Base-by-base conservation (phyloP, 176 grass and related monocot genomes). In the Pharus latifolius region DNA sequence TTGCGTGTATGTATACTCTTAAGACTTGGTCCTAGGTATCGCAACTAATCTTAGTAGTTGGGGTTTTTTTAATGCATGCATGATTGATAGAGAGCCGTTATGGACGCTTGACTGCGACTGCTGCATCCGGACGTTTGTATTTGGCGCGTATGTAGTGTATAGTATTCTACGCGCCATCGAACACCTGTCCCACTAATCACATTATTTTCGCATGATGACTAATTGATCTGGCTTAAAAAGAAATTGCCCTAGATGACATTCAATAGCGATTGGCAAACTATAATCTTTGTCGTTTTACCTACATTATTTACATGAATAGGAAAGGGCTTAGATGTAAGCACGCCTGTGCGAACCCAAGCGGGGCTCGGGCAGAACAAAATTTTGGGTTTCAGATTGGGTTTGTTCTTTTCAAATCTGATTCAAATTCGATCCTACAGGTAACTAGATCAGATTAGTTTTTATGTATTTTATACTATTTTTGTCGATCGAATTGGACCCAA, bases 21-120 rank as follows among this genome's bases (percentile, higher is more conserved):
- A 10, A 0, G 34, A 3, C 11, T 6, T n/a, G n/a, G 14, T 49
- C 76, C 13, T 26, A 29, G 23, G 2, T 31, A 22, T 29, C 17
- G 18, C 55, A 38, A 70, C 45, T 52, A 29, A 0, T 26, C 32
- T 14, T 24, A 7, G 74, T 62, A 41, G 63, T 29, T 74, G 69
- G 27, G 18, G 34, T 1, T 60, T 4, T 73, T 32, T 43, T 51
- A 46, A 16, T 38, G 82, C 56, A 31, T 32, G 58, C 66, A 62
- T 70, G 54, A 22, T 4, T 20, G 11, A 18, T 9, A 35, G 1
- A 15, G 22, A 12, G 4, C 17, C 3, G 22, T 12, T 63, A 37
- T 64, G 48, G 63, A 62, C 20, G 72, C 35, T 17, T 7, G 75
- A 84, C 45, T 2, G 53, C 53, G 69, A 85, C 82, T 45, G 74